phyloP scores from a whole-genome alignment of 75 land plant species.

The Selaginella tamariscina region DNA sequence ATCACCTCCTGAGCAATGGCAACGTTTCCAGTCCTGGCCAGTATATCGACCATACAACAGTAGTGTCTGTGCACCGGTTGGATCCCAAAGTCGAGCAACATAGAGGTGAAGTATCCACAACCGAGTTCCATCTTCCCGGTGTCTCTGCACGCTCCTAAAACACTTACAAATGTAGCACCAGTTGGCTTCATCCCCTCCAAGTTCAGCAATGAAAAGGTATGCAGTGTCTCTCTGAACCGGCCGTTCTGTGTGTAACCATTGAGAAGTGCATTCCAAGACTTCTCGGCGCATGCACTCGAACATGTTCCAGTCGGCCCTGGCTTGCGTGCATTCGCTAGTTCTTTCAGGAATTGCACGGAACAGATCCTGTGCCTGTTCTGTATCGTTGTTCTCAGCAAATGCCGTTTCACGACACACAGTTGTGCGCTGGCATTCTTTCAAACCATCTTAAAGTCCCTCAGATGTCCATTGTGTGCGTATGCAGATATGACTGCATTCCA shows the following conservation, averaged over 20 bases:
- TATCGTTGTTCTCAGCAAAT: not conserved
- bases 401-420: not conserved
- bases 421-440: not conserved
- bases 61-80: not conserved
- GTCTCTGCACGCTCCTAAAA: slow-evolving; percentile 26
- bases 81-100: not conserved
- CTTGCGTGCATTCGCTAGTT: not conserved
- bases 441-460: not conserved
- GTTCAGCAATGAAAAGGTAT: not conserved
- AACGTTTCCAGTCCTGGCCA: not conserved
- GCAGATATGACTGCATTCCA: not conserved
- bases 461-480: not conserved
- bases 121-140: not conserved
- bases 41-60: not conserved
- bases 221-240: not conserved
- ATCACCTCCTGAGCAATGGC: not conserved
- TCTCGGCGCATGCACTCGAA: not conserved
- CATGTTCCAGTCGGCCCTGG: not conserved
- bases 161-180: slow-evolving; percentile 17
- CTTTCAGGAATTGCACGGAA: not conserved
- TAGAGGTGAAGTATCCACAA: not conserved
- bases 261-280: not conserved
- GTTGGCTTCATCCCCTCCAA: slow-evolving; percentile 20
- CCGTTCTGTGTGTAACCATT: not conserved
- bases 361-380: not conserved